Evolutionary conservation across 148 eudicot species (phyloP).

Genomic region (Rhododendron vialii): DNA sequence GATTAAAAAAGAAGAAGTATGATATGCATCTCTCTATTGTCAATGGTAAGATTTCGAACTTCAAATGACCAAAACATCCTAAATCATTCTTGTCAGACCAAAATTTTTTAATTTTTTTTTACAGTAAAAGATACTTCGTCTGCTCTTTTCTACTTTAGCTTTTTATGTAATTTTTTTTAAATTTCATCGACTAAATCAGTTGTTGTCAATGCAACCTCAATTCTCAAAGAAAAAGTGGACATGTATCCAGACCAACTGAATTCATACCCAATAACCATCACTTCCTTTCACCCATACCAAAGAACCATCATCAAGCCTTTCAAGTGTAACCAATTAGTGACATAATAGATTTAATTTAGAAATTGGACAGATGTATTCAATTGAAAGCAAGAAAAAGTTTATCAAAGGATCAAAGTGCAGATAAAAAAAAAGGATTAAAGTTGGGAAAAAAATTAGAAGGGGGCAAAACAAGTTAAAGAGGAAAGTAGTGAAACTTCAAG

Average conservation of each 20-base stretch:
- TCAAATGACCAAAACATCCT: background rate
- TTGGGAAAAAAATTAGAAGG: background rate
- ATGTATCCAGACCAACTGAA: background rate
- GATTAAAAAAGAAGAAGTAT: background rate
- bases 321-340: background rate
- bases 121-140: background rate
- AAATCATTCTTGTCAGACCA: background rate
- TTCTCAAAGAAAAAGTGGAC: background rate
- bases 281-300: background rate
- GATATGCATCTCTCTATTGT: background rate
- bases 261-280: background rate
- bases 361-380: background rate
- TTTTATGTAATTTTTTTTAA: background rate
- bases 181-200: background rate
- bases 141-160: background rate
- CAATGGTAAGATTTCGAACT: background rate
- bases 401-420: background rate
- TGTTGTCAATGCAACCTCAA: background rate
- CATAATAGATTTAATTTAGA: background rate
- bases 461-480: background rate
- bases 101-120: no score
- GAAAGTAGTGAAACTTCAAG: background rate
- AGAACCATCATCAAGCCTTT: background rate
- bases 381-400: background rate
- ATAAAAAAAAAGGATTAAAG: background rate